Evolutionary conservation across 805 yeast genomes (phyloP), one percentile per base, ranked within the genome.

Genomic region (Scheffersomyces stipitis): DNA sequence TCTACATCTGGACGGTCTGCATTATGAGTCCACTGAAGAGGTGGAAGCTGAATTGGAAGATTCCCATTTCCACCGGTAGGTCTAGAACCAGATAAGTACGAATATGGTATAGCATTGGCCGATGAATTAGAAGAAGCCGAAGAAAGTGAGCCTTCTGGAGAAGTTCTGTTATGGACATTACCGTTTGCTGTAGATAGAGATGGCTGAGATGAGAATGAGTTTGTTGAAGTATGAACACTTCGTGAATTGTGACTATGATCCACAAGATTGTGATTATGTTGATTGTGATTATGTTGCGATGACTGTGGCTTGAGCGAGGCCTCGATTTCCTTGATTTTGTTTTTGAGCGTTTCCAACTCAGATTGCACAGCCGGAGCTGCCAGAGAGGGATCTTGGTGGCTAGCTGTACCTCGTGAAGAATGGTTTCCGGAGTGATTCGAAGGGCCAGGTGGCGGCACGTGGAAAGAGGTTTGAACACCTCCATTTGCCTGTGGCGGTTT

Each of bases 271-370:
- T 30, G 26, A 13, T 22, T 7, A 15, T 4, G 4, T 6, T 9
- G 29, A 20, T 20, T 20, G 24, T 20, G 9, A 7, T 10, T 20
- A 20, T 20, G 24, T n/a, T n/a, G n/a, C n/a, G n/a, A n/a, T n/a
- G n/a, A n/a, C n/a, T n/a, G n/a, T n/a, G n/a, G n/a, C n/a, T n/a
- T n/a, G 9, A 20, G 10, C 24, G 24, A 20, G 9, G 24, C 7
- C 45, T 74, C 80, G 4, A 74, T 61, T 44, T 69, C 70, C 35
- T 61, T 67, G 27, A 74, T 69, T 38, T 71, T 64, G 33, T 39
- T 49, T 43, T 63, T 73, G 50, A 51, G 65, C 18, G 55, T 41
- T 24, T 72, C 71, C 61, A 68, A 28, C 2, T 49, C 63, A 7
- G 24, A 20, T 10, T 20, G 24, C 24, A 20, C 24, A 7, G 7